Percentiles rank a stretch among this genome's conserved stretches.
Evolutionary conservation across 1,284 basidiomycete species (phyloP).

Genomic region (Serendipita sp.): DNA sequence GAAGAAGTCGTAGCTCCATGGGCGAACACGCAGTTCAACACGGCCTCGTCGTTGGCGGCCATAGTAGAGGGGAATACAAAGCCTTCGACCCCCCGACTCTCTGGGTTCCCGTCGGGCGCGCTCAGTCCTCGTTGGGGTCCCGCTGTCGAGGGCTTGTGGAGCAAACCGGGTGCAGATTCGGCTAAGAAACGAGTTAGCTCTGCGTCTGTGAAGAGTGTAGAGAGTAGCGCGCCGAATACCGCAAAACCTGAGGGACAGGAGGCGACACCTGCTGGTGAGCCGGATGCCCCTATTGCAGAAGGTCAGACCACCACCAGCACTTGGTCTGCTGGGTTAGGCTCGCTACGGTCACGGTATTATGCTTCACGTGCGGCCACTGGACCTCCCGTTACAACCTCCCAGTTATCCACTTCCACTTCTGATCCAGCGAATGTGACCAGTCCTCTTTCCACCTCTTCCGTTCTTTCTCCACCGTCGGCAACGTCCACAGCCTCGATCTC

Average conservation of each 20-base stretch:
- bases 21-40: neutral
- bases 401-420: neutral
- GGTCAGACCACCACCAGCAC: neutral
- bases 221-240: neutral
- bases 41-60: neutral
- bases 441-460: neutral
- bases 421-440: neutral
- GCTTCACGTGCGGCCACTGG: neutral
- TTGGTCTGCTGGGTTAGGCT: neutral
- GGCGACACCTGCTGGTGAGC: neutral
- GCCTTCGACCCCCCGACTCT: neutral
- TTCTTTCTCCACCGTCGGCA: neutral
- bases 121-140: neutral
- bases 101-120: neutral
- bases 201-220: neutral
- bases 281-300: neutral
- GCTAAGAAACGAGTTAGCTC: neutral
- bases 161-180: neutral
- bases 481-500: neutral
- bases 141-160: neutral
- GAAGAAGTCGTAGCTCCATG: conserved; percentile 1
- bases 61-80: neutral
- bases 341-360: neutral
- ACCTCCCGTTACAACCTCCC: neutral
- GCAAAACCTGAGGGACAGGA: neutral